These are phyloP conservation scores for Gossypium mustelinum DNA, from an alignment of 345 rosid species.

Conservation along the genomic window DNA sequence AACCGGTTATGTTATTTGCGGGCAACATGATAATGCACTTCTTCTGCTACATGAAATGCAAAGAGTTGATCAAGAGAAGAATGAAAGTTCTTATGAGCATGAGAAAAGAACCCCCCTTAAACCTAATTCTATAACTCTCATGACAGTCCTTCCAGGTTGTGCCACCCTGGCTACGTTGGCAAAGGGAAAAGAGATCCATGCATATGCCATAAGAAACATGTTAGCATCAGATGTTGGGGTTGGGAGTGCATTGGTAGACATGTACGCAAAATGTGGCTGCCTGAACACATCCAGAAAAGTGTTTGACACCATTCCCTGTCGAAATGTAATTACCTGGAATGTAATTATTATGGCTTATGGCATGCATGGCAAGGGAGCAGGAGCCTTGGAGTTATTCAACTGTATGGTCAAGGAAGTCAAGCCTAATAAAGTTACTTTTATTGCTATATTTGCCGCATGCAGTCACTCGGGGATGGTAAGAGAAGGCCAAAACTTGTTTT, in stretches of 20 bases:
- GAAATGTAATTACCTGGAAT: conserved; percentile 82
- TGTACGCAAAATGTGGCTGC: conserved; percentile 92
- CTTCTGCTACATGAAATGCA: conserved; percentile 64
- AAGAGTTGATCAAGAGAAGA: conserved; percentile 22
- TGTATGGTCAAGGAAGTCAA: conserved; percentile 48
- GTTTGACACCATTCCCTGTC: conserved; percentile 58
- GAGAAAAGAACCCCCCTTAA: conserved; percentile 27
- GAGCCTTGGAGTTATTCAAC: conserved; percentile 56
- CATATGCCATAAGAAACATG: conserved; percentile 66
- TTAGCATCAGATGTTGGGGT: conserved; percentile 71
- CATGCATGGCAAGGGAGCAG: conserved; percentile 79
- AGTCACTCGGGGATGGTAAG: conserved; percentile 86
- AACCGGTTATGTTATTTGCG: conserved; percentile 60
- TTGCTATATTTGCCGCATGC: conserved; percentile 75
- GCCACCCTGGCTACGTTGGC: conserved; percentile 69
- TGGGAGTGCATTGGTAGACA: conserved; percentile 87
- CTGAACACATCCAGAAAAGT: conserved; percentile 48
- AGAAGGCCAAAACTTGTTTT: conserved; percentile 65
- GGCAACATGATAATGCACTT: conserved; percentile 55
- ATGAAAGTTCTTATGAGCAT: conserved; percentile 15
- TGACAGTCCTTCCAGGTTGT: conserved; percentile 82
- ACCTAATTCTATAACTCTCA: conserved; percentile 79
- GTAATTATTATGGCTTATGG: conserved; percentile 90
- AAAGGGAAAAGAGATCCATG: conserved; percentile 88
- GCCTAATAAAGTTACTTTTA: conserved; percentile 75